These are phyloP conservation scores for Metschnikowia borealis DNA, from an alignment of 805 yeast genomes.

Conservation along the genomic window DNA sequence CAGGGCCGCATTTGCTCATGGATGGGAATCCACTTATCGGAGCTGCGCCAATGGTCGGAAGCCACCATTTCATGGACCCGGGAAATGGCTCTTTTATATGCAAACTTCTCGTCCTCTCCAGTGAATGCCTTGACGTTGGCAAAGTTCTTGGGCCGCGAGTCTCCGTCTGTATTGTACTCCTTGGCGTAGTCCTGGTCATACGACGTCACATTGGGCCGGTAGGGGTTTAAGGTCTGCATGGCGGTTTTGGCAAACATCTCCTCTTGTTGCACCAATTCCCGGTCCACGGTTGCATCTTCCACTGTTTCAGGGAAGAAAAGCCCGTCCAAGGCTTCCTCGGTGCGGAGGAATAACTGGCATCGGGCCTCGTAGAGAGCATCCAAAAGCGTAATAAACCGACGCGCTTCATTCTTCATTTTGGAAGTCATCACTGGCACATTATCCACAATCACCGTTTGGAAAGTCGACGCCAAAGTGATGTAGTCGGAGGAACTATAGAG, in stretches of 20 bases:
- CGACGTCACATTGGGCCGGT: conserved; percentile 63
- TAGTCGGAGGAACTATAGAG: conserved; percentile 65
- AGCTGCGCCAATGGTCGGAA: conserved; percentile 47
- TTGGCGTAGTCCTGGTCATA: conserved; percentile 48
- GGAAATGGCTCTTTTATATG: conserved; percentile 67
- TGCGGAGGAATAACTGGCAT: conserved; percentile 53
- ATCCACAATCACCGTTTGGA: conserved; percentile 53
- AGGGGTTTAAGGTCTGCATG: conserved; percentile 58
- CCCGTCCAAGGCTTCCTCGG: conserved; percentile 47
- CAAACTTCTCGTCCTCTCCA: conserved; percentile 75
- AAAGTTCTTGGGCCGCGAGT: conserved; percentile 24
- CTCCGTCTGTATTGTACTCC: conserved; percentile 11
- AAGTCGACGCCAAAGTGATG: conserved; percentile 60
- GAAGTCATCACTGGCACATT: conserved; percentile 57
- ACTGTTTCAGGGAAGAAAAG: conserved; percentile 55
- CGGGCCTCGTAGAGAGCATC: conserved; percentile 69
- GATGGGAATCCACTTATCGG: conserved; percentile 53
- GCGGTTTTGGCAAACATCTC: conserved; percentile 67
- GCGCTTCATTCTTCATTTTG: conserved; percentile 61
- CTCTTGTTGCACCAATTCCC: conserved; percentile 52
- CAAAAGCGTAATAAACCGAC: conserved; percentile 59
- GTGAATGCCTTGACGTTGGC: conserved; percentile 55
- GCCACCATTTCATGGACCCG: conserved; percentile 59
- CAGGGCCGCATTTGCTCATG: conserved; percentile 53
- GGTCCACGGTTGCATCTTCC: conserved; percentile 26